Evolutionary conservation across 2,329 filamentous ascomycete species (phyloP), one percentile per base, ranked within the genome.

Genomic region (Fusarium papillatum): DNA sequence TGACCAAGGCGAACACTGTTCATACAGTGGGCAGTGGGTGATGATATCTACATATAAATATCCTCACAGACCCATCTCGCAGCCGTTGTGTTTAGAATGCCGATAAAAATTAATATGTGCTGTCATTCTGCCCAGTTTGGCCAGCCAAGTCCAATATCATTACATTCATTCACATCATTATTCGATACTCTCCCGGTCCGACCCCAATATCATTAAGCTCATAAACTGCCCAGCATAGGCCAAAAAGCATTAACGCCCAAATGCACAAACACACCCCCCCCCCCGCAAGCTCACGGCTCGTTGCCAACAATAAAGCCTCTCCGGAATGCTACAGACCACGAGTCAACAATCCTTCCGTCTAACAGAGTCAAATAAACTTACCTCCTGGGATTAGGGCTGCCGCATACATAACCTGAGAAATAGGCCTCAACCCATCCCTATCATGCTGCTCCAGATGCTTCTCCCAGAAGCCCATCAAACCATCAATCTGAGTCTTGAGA

Each of bases 381-480:
- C 89, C 88, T 75, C 89, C 89, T 7, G 89, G 88, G 62, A 89
- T 85, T 74, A 91, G 75, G 39, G 89, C 89, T 7, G 89, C 84
- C 17, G 89, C 87, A 82, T 90, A 90, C 89, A 91, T 91, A 46
- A 88, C 88, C 26, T 85, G 80, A 7, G 88, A 90, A 48, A 91
- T 91, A 0, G 89, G 89, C 55, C 84, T 81, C 73, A 91, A 76
- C 57, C 89, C 88, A 26, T 82, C 81, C 4, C 81, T 78, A 2
- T 72, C 73, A 22, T 78, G 73, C 7, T 84, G 79, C 17, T 85
- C 82, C 2, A 84, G 80, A 24, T 82, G 74, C 19, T 76, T 75
- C 26, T 83, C 79, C 85, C 84, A 85, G 39, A 84, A 83, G 14
- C 78, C 68, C 13, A 86, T 48, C 22, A 86, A 65, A 1, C 62